Percentiles rank a stretch among this genome's conserved stretches.
These are phyloP conservation scores for Paspalum notatum DNA, from an alignment of 176 grass and related monocot genomes.

Conservation along the genomic window DNA sequence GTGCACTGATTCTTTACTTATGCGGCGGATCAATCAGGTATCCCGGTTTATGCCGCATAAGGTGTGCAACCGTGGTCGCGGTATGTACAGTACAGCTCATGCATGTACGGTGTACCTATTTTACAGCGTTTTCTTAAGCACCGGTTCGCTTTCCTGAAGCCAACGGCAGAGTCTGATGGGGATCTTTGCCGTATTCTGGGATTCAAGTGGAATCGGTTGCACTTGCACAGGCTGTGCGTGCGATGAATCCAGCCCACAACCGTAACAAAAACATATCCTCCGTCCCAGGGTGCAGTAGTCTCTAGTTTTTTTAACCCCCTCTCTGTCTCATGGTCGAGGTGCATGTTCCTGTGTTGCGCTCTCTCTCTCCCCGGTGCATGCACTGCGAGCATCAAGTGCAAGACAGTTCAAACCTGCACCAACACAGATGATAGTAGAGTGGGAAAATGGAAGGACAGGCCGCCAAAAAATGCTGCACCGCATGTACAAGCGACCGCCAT, in stretches of 20 bases:
- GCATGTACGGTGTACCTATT: neutral
- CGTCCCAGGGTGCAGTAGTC: neutral
- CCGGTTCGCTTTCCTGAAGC: constrained; percentile 31
- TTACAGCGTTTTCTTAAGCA: constrained; percentile 30
- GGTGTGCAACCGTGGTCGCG: constrained; percentile 1
- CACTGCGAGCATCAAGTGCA: neutral
- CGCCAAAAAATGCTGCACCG: too few relatives aligned
- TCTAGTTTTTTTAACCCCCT: neutral
- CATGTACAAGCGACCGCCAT: too few relatives aligned
- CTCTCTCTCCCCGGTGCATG: constrained; percentile 15
- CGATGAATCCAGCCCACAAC: constrained; percentile 13
- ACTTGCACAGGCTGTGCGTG: neutral
- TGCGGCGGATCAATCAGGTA: neutral
- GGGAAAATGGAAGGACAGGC: too few relatives aligned
- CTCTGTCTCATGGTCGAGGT: neutral
- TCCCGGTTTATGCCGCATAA: neutral
- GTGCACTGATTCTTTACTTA: neutral
- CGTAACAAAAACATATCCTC: constrained; percentile 41
- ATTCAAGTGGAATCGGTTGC: constrained; percentile 31
- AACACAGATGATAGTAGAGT: neutral
- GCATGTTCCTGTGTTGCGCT: constrained; percentile 2
- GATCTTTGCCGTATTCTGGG: constrained; percentile 36
- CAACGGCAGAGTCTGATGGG: constrained; percentile 24
- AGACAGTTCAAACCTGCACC: constrained; percentile 10
- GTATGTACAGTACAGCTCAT: neutral